Evolutionary conservation across 371 early-diverging fungal species (phyloP), one percentile per base, ranked within the genome.

Genomic region (Nematocida sp.): DNA sequence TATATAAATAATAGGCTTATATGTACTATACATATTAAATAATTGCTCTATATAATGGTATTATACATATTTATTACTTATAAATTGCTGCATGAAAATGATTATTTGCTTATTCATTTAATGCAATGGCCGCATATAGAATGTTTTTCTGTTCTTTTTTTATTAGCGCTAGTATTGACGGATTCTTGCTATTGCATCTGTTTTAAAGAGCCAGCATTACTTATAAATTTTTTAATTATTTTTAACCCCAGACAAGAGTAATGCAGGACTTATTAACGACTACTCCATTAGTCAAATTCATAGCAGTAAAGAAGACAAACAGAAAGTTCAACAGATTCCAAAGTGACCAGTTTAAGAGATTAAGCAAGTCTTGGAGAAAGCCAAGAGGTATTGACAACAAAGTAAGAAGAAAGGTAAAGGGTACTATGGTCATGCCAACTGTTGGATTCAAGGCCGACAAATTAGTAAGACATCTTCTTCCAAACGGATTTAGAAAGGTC

Each of bases 331-430:
- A 90, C 89, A 94, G 99, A 87, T 93, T 94, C 90, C 98, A 99
- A 89, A 94, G 93, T 85, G 96, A 97, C 91, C 93, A 96, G 88
- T 96, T 92, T 91, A 92, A 90, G 90, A 90, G 92, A 86, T 92
- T 85, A 69, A 89, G 93, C 92, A 90, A 90, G 85, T 92, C 94
- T 84, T 99, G 99, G 99, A 92, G 99, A 90, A 94, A 94, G 90
- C 99, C 99, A 89, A 93, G 92, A 90, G 99, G 99, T 94, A 98
- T 99, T 89, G 99, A 99, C 89, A 94, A 93, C 91, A 90, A 93
- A 86, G 95, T 97, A 86, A 93, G 99, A 86, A 92, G 95, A 88
- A 92, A 95, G 84, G 94, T 96, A 92, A 93, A 92, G 90, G 99
- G 99, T 84, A 90, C 92, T 84, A 92, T 94, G 84, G 91, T 93